Conservation (phyloP, 306 rosid species). For the Rosa persica region DNA sequence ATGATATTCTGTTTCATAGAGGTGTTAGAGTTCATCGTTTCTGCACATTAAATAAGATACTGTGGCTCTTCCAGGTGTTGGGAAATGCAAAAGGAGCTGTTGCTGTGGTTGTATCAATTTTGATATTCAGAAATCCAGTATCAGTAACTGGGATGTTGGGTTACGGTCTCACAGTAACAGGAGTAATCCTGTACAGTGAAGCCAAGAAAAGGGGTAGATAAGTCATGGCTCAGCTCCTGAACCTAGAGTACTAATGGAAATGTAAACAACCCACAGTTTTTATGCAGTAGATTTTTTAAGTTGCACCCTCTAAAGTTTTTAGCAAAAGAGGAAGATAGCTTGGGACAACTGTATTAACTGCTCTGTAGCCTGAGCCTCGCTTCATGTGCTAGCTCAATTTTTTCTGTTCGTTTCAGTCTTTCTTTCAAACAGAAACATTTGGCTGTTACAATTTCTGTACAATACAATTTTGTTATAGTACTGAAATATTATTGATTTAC, state of each 20-base stretch:
- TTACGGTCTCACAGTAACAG: slow-evolving; percentile 69
- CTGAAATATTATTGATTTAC: background rate
- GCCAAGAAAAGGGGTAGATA: slow-evolving; percentile 81
- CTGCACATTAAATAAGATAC: background rate
- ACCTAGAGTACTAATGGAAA: background rate
- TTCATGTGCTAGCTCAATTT: background rate
- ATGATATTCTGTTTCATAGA: too few species aligned
- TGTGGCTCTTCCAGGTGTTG: slow-evolving; percentile 52
- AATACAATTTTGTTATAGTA: background rate
- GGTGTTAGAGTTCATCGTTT: background rate
- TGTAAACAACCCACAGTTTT: background rate
- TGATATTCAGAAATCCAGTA: slow-evolving; percentile 83
- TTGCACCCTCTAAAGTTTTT: background rate
- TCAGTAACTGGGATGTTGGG: slow-evolving; percentile 90
- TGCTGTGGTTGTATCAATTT: slow-evolving; percentile 80
- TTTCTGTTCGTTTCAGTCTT: background rate
- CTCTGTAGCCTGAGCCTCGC: background rate
- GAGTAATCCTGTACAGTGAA: slow-evolving; percentile 80
- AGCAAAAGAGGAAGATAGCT: slow-evolving; percentile 1
- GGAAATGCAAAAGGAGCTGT: slow-evolving; percentile 97
- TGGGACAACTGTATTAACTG: background rate
- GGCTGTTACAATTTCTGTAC: background rate
- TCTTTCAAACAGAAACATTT: background rate
- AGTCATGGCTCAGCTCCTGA: background rate
- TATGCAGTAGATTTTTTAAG: background rate